A percentile compares a stretch with the other conserved stretches of the same genome.
Conservation (phyloP, 768 basidiomycete genomes). For the Lyophyllum semitale region DNA sequence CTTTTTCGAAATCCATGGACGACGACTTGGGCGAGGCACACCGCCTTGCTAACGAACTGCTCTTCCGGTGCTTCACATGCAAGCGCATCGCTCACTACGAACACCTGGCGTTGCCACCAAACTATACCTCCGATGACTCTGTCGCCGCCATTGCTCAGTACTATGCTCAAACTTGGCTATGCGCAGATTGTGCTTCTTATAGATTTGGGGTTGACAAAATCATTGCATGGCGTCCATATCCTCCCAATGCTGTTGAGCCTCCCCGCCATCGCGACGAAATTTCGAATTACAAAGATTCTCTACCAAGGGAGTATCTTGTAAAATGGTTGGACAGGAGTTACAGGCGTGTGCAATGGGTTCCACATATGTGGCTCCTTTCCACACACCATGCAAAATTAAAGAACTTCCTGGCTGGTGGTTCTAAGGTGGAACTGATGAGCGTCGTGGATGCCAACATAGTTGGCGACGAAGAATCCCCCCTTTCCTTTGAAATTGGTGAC, state of each 20-base stretch:
- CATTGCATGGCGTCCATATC: conserved; percentile 89
- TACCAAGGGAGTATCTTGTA: conserved; percentile 91
- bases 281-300: conserved; percentile 53
- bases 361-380: conserved; percentile 86
- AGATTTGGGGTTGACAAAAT: conserved; percentile 77
- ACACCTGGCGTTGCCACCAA: conserved; percentile 59
- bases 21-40: background rate
- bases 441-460: conserved; percentile 35
- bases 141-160: conserved; percentile 53
- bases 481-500: conserved; percentile 43
- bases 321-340: conserved; percentile 87
- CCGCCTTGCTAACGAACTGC: conserved; percentile 27
- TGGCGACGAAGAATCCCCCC: conserved; percentile 26
- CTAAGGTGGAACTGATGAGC: conserved; percentile 66
- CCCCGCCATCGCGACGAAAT: conserved; percentile 35
- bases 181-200: conserved; percentile 78
- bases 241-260: conserved; percentile 61
- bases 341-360: conserved; percentile 83
- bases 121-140: conserved; percentile 30
- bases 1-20: background rate
- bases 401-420: conserved; percentile 72
- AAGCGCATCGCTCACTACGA: conserved; percentile 82
- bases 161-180: conserved; percentile 66
- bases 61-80: conserved; percentile 85
- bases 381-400: conserved; percentile 69